phyloP scores from a whole-genome alignment of 306 rosid species.

The Comarum palustre region DNA sequence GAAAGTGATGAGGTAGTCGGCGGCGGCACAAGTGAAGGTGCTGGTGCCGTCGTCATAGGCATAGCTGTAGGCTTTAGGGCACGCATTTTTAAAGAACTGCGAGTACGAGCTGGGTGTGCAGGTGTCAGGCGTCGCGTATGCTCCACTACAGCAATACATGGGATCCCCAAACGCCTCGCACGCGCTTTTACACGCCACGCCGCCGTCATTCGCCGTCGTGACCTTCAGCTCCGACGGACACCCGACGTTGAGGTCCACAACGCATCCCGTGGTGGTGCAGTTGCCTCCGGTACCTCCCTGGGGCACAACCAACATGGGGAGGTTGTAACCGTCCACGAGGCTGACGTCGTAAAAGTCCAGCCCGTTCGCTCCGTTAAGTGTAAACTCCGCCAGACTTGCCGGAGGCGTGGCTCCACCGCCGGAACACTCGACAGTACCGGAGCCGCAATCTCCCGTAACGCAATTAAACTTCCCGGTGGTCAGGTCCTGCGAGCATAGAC shows the following conservation, averaged over 20 bases:
- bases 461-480: constrained; percentile 58
- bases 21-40: constrained; percentile 80
- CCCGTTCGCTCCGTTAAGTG: constrained; percentile 61
- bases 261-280: constrained; percentile 70
- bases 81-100: constrained; percentile 58
- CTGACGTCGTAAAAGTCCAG: constrained; percentile 89
- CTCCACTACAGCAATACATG: constrained; percentile 77
- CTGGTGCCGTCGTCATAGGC: constrained; percentile 87
- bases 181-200: constrained; percentile 89
- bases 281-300: constrained; percentile 53
- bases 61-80: constrained; percentile 84
- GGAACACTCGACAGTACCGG: constrained; percentile 52
- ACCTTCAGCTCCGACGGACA: constrained; percentile 66
- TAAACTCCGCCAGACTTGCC: constrained; percentile 65
- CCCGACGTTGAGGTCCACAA: constrained; percentile 50
- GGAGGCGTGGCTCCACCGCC: constrained; percentile 64
- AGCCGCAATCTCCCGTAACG: constrained; percentile 74
- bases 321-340: constrained; percentile 87
- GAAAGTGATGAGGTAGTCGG: constrained; percentile 65
- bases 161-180: constrained; percentile 86
- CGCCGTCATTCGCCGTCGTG: constrained; percentile 21
- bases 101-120: constrained; percentile 77
- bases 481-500: constrained; percentile 50
- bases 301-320: constrained; percentile 56
- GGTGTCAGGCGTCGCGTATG: constrained; percentile 52